These are phyloP conservation scores for Pulicaria dysenterica DNA, from an alignment of 129 eudicot species.

Conservation along the genomic window DNA sequence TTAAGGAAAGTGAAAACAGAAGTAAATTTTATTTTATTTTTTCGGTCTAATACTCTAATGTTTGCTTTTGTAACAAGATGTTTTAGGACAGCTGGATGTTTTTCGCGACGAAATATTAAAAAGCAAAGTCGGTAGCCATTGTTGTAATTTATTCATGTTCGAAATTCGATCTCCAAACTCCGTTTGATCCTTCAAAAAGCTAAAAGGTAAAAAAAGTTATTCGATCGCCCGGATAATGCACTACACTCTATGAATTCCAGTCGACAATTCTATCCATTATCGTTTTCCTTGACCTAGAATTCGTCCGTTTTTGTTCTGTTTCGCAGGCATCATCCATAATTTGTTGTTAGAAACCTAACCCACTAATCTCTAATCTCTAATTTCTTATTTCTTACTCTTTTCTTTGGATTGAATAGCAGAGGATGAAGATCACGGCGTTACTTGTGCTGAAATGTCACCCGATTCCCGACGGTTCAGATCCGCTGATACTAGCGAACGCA, in stretches of 20 bases:
- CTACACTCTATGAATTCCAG: conserved; percentile 17
- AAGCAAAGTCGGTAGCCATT: conserved; percentile 25
- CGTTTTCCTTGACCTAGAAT: neutral
- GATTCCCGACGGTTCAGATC: conserved; percentile 63
- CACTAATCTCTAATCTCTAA: neutral
- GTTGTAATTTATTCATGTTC: conserved; percentile 4
- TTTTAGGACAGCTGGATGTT: conserved; percentile 26
- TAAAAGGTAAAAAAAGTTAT: conserved; percentile 23
- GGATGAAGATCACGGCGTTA: conserved; percentile 93
- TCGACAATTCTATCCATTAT: neutral
- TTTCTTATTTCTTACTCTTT: neutral
- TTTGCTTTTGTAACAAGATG: neutral
- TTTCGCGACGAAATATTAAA: conserved; percentile 3
- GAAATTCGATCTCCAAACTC: conserved; percentile 27
- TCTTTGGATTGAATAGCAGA: conserved; percentile 26
- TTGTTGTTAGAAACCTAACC: conserved; percentile 6
- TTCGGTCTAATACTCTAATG: too few species aligned
- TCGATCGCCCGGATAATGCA: conserved; percentile 27
- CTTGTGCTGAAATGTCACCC: conserved; percentile 58
- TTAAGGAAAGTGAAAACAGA: too few species aligned
- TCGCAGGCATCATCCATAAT: neutral
- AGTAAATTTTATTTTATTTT: too few species aligned
- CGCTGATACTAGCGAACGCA: conserved; percentile 71
- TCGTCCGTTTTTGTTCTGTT: conserved; percentile 12
- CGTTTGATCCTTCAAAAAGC: conserved; percentile 21